Conservation (phyloP, 2,329 filamentous ascomycete genomes). For the Uncinocarpus reesii region DNA sequence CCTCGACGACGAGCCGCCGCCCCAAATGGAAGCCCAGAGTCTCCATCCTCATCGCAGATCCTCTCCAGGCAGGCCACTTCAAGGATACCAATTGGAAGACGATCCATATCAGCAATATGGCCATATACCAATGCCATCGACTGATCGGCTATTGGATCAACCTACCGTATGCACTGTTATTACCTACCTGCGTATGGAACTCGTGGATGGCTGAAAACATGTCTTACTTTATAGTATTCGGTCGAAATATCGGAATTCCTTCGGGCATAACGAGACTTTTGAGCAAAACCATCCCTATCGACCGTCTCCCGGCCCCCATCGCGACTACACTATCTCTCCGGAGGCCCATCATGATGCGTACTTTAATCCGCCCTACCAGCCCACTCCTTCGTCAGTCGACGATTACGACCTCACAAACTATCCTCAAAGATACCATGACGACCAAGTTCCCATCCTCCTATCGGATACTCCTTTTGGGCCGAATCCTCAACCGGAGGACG, state of each 20-base stretch:
- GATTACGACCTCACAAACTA: constrained; percentile 45
- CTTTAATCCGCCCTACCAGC: constrained; percentile 72
- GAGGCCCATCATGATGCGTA: constrained; percentile 81
- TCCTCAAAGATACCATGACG: constrained; percentile 54
- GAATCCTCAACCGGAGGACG: constrained; percentile 38
- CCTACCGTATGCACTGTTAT: constrained; percentile 56
- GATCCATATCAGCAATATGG: constrained; percentile 53
- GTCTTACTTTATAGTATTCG: constrained; percentile 46
- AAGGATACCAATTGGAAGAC: constrained; percentile 75
- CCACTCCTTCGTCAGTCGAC: constrained; percentile 47
- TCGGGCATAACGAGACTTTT: constrained; percentile 53
- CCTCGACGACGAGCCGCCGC: constrained; percentile 35
- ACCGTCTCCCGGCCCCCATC: constrained; percentile 42
- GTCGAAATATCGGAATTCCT: constrained; percentile 59
- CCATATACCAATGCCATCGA: constrained; percentile 59
- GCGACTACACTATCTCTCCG: constrained; percentile 67
- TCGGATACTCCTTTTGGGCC: constrained; percentile 52
- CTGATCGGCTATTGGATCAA: constrained; percentile 71
- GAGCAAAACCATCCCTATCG: constrained; percentile 42
- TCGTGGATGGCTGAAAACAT: neutral
- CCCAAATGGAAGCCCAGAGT: constrained; percentile 47
- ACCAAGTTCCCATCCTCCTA: constrained; percentile 63
- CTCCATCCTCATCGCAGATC: constrained; percentile 49
- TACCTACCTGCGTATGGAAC: neutral
- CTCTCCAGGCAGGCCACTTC: constrained; percentile 64